Evolutionary conservation across 495 filamentous ascomycete genomes (phyloP).

Genomic region (Lasiosphaeria ovina): DNA sequence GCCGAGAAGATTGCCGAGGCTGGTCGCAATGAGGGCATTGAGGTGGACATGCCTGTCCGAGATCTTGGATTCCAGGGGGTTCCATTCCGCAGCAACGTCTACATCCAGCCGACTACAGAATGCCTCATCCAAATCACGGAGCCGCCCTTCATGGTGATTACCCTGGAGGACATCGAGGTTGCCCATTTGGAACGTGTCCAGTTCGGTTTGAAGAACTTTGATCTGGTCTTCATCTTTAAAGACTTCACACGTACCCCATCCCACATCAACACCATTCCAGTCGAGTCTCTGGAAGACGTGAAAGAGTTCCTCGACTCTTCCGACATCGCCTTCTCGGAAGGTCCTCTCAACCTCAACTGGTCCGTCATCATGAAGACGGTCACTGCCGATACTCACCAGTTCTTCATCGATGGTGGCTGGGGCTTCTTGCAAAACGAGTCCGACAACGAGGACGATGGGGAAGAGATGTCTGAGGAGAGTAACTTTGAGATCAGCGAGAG

Average conservation of each 20-base stretch:
- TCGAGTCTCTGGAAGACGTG: constrained; percentile 88
- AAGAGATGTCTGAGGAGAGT: constrained; percentile 79
- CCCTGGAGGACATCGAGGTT: constrained; percentile 91
- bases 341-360: constrained; percentile 98
- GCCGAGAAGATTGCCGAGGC: constrained; percentile 97
- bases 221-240: constrained; percentile 96
- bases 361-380: constrained; percentile 99
- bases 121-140: constrained; percentile 98
- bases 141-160: constrained; percentile 92
- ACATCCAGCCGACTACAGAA: constrained; percentile 94
- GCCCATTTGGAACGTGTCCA: constrained; percentile 96
- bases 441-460: constrained; percentile 76
- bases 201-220: constrained; percentile 99
- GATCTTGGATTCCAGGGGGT: constrained; percentile 97
- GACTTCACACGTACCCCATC: constrained; percentile 84
- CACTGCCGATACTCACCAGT: constrained; percentile 84
- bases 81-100: constrained; percentile 89
- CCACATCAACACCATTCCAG: constrained; percentile 97
- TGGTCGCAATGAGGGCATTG: constrained; percentile 75
- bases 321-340: constrained; percentile 91
- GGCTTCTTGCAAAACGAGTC: constrained; percentile 84
- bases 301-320: constrained; percentile 98
- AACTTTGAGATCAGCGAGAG: constrained; percentile 87
- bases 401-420: constrained; percentile 96
- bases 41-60: constrained; percentile 93